These are phyloP conservation scores for Sophora flavescens DNA, from an alignment of 306 rosid species.

Conservation along the genomic window DNA sequence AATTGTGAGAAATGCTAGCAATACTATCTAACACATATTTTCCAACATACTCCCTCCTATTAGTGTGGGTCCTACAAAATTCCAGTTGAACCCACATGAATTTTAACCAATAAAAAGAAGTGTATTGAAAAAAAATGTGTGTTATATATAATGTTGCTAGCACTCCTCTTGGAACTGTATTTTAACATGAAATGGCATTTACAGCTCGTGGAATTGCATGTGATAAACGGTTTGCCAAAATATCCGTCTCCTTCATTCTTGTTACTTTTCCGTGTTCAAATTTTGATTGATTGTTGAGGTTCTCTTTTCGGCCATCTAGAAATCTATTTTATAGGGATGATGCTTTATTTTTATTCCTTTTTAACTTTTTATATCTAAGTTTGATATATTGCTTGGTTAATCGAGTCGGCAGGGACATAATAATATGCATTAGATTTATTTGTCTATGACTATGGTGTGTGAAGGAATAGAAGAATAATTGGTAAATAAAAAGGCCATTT, in stretches of 20 bases:
- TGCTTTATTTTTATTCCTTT: not conserved
- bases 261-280: no score
- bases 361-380: conserved; percentile 4
- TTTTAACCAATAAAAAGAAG: no score
- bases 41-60: no score
- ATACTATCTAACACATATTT: no score
- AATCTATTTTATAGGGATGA: conserved; percentile 5
- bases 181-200: not conserved
- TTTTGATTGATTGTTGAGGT: conserved; percentile 21
- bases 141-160: no score
- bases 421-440: conserved; percentile 5
- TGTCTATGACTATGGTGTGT: conserved; percentile 1
- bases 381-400: conserved; percentile 1
- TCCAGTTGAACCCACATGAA: no score
- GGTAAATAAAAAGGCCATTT: conserved; percentile 36
- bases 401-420: not conserved
- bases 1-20: no score
- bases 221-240: conserved; percentile 19
- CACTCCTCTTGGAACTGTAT: no score
- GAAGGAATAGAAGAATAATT: conserved; percentile 28
- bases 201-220: not conserved
- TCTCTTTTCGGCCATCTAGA: not conserved
- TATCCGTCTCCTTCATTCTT: no score
- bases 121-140: no score
- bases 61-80: no score